phyloP scores from a whole-genome alignment of 768 basidiomycete species.

The Imleria badia region DNA sequence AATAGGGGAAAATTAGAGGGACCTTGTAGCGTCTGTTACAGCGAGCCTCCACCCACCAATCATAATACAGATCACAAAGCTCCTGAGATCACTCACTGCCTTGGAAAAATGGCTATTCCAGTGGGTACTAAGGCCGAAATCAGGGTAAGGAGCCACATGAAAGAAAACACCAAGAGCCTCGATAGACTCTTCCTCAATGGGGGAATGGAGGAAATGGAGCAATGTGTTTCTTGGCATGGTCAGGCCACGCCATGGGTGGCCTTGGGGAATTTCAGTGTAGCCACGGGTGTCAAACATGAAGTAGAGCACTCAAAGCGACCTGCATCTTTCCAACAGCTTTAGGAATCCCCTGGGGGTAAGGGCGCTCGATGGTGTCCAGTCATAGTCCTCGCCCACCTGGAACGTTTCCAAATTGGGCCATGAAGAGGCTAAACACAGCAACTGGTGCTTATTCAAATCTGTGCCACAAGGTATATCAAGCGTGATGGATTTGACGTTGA shows the following conservation, averaged over 20 bases:
- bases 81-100: background rate
- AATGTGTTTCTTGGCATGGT: background rate
- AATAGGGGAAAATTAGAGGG: no score
- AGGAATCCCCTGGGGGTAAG: constrained; percentile 13
- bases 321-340: background rate
- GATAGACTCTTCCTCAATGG: constrained; percentile 1
- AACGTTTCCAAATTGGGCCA: constrained; percentile 11
- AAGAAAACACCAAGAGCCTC: constrained; percentile 15
- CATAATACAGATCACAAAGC: background rate
- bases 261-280: constrained; percentile 7
- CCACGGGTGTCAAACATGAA: constrained; percentile 7
- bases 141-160: constrained; percentile 3
- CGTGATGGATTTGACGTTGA: constrained; percentile 1
- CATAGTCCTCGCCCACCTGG: background rate
- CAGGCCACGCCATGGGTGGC: constrained; percentile 10
- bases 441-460: constrained; percentile 6
- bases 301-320: constrained; percentile 4
- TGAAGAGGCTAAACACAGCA: constrained; percentile 13
- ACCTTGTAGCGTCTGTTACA: no score
- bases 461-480: background rate
- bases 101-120: background rate
- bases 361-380: constrained; percentile 3
- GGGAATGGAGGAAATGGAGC: constrained; percentile 1
- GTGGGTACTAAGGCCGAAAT: constrained; percentile 2
- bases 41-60: constrained; percentile 2